phyloP scores from a whole-genome alignment of 768 basidiomycete species.

The Suillus subluteus region DNA sequence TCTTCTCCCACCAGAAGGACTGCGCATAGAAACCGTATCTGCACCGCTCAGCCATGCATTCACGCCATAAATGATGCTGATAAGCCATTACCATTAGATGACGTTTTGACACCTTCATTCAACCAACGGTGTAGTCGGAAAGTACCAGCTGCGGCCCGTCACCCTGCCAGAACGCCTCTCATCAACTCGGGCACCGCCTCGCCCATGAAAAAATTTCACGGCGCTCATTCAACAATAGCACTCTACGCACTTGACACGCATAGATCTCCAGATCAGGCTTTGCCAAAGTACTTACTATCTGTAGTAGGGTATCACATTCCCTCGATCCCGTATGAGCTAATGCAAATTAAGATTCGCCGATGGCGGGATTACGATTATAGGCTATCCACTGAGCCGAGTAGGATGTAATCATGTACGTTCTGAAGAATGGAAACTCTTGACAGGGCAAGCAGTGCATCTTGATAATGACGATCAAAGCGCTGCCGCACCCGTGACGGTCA shows the following conservation, averaged over 20 bases:
- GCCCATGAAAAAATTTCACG: not conserved
- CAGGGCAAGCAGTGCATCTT: not conserved
- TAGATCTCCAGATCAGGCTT: not conserved
- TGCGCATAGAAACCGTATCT: not conserved
- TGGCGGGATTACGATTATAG: not conserved
- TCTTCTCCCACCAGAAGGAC: not conserved
- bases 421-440: not conserved
- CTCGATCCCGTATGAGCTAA: not conserved
- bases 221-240: not conserved
- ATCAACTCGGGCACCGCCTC: not conserved
- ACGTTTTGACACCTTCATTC: too few species aligned
- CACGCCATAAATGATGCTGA: not conserved
- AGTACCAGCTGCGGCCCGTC: not conserved
- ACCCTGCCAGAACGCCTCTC: not conserved
- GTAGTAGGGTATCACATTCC: not conserved
- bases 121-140: too few species aligned
- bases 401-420: not conserved
- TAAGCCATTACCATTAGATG: not conserved
- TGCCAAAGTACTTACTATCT: not conserved
- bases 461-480: conserved; percentile 4
- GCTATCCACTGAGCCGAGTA: not conserved
- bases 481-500: not conserved
- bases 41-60: not conserved
- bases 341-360: not conserved
- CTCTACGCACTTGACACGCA: not conserved